Conservation (phyloP, 768 basidiomycete genomes). For the Collybia nuda region DNA sequence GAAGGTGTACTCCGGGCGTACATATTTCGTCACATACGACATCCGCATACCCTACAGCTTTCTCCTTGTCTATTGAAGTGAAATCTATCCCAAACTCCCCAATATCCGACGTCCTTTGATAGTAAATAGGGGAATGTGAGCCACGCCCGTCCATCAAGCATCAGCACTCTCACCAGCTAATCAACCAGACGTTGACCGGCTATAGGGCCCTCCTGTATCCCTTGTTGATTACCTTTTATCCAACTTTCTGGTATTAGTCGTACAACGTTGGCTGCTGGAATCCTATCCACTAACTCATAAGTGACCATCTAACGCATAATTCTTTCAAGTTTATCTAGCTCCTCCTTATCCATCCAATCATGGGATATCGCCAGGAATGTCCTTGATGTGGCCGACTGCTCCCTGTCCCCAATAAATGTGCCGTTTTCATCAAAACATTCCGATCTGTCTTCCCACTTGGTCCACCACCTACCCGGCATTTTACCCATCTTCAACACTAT, state of each 20-base stretch:
- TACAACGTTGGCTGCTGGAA: slow-evolving; percentile 10
- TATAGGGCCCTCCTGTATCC: too few species aligned
- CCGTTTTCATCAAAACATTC: slow-evolving; percentile 13
- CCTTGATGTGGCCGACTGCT: not conserved
- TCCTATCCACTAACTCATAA: slow-evolving; percentile 11
- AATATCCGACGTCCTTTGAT: too few species aligned
- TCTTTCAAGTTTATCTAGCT: not conserved
- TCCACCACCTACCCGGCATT: slow-evolving; percentile 10
- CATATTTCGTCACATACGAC: too few species aligned
- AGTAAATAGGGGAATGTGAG: too few species aligned
- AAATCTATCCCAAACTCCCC: too few species aligned
- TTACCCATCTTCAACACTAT: slow-evolving; percentile 12
- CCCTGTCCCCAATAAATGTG: slow-evolving; percentile 2
- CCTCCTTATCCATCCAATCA: not conserved
- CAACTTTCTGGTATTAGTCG: slow-evolving; percentile 8
- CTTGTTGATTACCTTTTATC: slow-evolving; percentile 3
- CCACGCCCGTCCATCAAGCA: too few species aligned
- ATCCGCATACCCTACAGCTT: too few species aligned
- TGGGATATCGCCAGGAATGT: not conserved
- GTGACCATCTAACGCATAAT: slow-evolving; percentile 10
- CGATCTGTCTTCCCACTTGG: slow-evolving; percentile 1
- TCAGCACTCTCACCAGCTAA: too few species aligned
- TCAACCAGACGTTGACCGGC: too few species aligned
- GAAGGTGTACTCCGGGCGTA: too few species aligned
- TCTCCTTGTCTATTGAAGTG: too few species aligned